A percentile compares a stretch with the other conserved stretches of the same genome.
phyloP scores from a whole-genome alignment of 2,329 filamentous ascomycete species.

The Hawksworthiomyces lignivorus region DNA sequence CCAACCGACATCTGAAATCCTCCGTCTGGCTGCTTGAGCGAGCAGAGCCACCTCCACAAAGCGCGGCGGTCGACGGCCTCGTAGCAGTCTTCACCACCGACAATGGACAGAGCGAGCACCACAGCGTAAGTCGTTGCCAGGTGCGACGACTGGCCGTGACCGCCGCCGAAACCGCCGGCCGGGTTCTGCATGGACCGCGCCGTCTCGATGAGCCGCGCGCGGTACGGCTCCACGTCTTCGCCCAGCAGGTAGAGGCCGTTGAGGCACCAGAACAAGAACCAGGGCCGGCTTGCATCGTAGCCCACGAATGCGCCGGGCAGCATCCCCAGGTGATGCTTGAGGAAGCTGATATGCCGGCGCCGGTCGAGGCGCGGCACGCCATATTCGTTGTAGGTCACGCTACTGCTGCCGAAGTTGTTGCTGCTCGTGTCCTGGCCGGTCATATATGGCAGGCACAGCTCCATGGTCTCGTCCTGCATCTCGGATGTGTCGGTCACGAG shows the following conservation, averaged over 20 bases:
- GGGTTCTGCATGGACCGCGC: constrained; percentile 75
- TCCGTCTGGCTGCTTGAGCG: constrained; percentile 77
- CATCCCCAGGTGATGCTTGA: constrained; percentile 48
- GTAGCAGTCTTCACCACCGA: constrained; percentile 65
- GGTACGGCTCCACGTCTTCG: constrained; percentile 62
- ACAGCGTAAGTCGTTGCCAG: constrained; percentile 83
- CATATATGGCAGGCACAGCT: constrained; percentile 63
- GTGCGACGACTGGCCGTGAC: constrained; percentile 85
- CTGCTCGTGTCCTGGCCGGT: constrained; percentile 37
- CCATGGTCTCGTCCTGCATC: constrained; percentile 60
- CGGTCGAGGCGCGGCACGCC: constrained; percentile 71
- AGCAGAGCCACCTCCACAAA: constrained; percentile 87
- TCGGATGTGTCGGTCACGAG: constrained; percentile 61
- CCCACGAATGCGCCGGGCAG: constrained; percentile 64
- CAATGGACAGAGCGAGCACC: constrained; percentile 68
- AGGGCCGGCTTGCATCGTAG: constrained; percentile 82
- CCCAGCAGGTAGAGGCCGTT: constrained; percentile 68
- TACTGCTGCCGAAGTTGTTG: constrained; percentile 66
- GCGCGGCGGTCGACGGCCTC: constrained; percentile 69
- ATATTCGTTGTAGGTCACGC: constrained; percentile 54
- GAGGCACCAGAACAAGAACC: constrained; percentile 91
- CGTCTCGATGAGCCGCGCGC: constrained; percentile 63
- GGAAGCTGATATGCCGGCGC: constrained; percentile 51
- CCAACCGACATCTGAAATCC: constrained; percentile 83
- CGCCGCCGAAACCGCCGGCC: constrained; percentile 82